Evolutionary conservation across 352 stramenopile species (phyloP).

Genomic region (Saprolegnia diclina): DNA sequence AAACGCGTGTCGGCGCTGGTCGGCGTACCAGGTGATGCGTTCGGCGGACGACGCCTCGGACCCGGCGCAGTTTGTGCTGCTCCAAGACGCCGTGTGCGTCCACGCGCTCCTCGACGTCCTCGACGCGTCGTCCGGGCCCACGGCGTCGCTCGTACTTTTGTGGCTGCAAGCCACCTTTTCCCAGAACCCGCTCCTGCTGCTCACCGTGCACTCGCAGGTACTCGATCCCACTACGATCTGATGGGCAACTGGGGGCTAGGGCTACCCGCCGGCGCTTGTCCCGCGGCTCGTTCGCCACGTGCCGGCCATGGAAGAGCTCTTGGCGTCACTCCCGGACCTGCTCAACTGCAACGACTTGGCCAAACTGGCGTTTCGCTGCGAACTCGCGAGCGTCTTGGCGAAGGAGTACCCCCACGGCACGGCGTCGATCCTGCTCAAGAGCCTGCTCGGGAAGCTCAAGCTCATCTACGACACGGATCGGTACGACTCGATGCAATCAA

Average conservation of each 20-base stretch:
- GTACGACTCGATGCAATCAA: not conserved
- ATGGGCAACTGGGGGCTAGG: not conserved
- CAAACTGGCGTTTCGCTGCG: constrained; percentile 16
- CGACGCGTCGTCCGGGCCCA: not conserved
- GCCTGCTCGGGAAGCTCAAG: constrained; percentile 12
- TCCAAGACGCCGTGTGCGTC: constrained; percentile 12
- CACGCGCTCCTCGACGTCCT: constrained; percentile 13
- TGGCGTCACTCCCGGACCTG: constrained; percentile 18
- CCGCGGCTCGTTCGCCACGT: not conserved
- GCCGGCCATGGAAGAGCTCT: not conserved
- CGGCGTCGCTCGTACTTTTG: not conserved
- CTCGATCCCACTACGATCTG: not conserved
- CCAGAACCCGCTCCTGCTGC: not conserved
- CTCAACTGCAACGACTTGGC: constrained; percentile 11
- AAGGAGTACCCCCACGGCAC: not conserved
- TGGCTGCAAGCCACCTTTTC: constrained; percentile 2
- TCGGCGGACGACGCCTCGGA: constrained; percentile 11
- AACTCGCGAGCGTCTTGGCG: not conserved
- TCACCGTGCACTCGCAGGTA: constrained; percentile 17
- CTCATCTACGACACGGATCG: constrained; percentile 19
- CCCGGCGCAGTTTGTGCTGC: constrained; percentile 18
- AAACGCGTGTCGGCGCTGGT: not conserved
- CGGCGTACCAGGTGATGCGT: not conserved
- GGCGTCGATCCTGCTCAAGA: not conserved
- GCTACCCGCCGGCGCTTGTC: not conserved